Percentiles rank a stretch among this genome's conserved stretches.
These are phyloP conservation scores for Berberis vulgaris DNA, from an alignment of 164 flowering plant genomes.

Conservation along the genomic window DNA sequence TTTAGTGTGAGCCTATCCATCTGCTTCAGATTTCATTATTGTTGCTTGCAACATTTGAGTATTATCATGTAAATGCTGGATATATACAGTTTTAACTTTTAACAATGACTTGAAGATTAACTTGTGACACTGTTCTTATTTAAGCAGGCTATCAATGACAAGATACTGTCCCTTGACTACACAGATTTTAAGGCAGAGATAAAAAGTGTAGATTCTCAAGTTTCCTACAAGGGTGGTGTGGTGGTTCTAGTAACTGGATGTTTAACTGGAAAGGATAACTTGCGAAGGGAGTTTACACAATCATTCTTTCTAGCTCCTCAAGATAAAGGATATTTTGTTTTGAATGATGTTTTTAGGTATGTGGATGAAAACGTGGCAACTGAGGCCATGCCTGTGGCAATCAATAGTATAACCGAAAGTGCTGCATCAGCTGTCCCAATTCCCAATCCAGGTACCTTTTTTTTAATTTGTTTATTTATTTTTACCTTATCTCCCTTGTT, in stretches of 20 bases:
- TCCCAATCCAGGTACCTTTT: conserved; percentile 37
- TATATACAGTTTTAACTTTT: too few relatives aligned
- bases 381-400: conserved; percentile 11
- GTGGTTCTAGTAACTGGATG: conserved; percentile 69
- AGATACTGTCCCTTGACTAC: conserved; percentile 56
- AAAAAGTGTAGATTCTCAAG: conserved; percentile 74
- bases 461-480: background rate
- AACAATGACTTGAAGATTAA: conserved; percentile 7
- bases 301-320: conserved; percentile 86
- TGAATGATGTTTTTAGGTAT: conserved; percentile 72
- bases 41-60: too few relatives aligned
- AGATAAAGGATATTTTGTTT: conserved; percentile 24
- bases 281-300: conserved; percentile 54
- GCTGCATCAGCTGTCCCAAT: conserved; percentile 13
- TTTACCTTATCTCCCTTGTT: background rate
- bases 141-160: conserved; percentile 65
- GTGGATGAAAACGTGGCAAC: conserved; percentile 33
- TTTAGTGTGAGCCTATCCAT: too few relatives aligned
- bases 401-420: conserved; percentile 19
- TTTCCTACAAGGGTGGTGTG: conserved; percentile 52
- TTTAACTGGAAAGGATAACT: conserved; percentile 48
- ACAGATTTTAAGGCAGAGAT: conserved; percentile 58
- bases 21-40: too few relatives aligned
- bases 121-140: conserved; percentile 6
- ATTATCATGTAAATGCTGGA: too few relatives aligned